phyloP scores from a whole-genome alignment of 257 asterid genomes.

The Nicotiana tomentosiformis region DNA sequence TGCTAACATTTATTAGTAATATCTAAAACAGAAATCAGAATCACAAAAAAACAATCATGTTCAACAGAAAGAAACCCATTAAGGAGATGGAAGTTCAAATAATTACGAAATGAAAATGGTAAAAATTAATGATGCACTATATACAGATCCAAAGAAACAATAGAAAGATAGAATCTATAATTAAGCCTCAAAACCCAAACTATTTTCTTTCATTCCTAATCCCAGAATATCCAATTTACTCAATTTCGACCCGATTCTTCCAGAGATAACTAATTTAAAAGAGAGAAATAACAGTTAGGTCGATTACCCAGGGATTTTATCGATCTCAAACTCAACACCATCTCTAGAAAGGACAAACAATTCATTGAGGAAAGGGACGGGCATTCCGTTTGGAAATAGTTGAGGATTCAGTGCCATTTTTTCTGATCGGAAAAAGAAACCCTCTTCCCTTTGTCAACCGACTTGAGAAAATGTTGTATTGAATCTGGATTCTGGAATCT shows the following conservation, averaged over 20 bases:
- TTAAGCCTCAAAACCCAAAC: background rate
- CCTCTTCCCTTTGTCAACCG: background rate
- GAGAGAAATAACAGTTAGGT: background rate
- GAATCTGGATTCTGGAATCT: background rate
- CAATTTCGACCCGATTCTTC: background rate
- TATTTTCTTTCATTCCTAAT: background rate
- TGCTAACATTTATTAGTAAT: background rate
- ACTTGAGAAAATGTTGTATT: background rate
- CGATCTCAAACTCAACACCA: constrained; percentile 87
- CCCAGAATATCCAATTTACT: background rate
- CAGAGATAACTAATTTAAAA: background rate
- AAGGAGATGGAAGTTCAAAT: background rate
- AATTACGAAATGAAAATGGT: background rate
- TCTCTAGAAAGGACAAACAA: constrained; percentile 78
- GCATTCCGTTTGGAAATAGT: constrained; percentile 77
- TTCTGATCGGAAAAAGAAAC: background rate
- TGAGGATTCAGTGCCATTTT: constrained; percentile 88
- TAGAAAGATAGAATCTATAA: background rate
- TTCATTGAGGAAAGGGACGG: constrained; percentile 84
- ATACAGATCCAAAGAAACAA: too few species aligned
- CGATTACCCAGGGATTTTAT: constrained; percentile 75
- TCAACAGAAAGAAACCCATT: background rate
- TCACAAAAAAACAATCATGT: background rate
- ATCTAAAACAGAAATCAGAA: background rate
- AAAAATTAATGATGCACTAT: background rate